These are phyloP conservation scores for Elasticomyces elasticus DNA, from an alignment of 495 filamentous ascomycete species.

Conservation along the genomic window DNA sequence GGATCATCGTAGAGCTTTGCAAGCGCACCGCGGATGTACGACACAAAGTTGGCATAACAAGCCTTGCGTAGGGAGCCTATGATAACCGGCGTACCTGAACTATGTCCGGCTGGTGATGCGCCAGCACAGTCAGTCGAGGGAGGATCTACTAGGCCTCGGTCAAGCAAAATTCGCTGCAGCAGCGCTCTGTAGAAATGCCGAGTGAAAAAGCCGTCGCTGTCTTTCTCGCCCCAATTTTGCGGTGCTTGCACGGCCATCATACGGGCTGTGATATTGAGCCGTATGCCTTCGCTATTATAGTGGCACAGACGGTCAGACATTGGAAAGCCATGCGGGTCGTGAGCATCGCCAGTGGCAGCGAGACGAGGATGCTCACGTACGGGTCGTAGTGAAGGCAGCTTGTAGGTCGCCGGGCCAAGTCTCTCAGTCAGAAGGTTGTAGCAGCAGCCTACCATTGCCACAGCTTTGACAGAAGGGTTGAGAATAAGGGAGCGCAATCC, in stretches of 20 bases:
- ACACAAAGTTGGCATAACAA: slow-evolving; percentile 64
- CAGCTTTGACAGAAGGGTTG: slow-evolving; percentile 72
- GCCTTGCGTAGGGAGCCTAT: slow-evolving; percentile 75
- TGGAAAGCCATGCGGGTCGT: slow-evolving; percentile 84
- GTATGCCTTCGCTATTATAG: slow-evolving; percentile 50
- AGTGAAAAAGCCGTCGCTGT: slow-evolving; percentile 81
- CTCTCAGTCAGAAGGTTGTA: slow-evolving; percentile 93
- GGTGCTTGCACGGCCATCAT: slow-evolving; percentile 97
- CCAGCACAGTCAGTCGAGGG: slow-evolving; percentile 39
- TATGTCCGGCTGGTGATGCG: slow-evolving; percentile 25
- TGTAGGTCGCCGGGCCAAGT: slow-evolving; percentile 75
- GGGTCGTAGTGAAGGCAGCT: slow-evolving; percentile 55
- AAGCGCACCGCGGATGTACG: slow-evolving; percentile 73
- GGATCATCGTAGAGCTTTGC: slow-evolving; percentile 50
- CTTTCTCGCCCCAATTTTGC: slow-evolving; percentile 71
- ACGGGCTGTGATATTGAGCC: slow-evolving; percentile 87
- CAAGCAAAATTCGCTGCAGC: slow-evolving; percentile 79
- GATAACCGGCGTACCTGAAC: slow-evolving; percentile 58
- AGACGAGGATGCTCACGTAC: slow-evolving; percentile 46
- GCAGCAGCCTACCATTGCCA: slow-evolving; percentile 94
- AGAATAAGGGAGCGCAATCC: slow-evolving; percentile 74
- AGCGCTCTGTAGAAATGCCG: slow-evolving; percentile 89
- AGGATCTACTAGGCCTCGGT: slow-evolving; percentile 59
- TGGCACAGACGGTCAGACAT: slow-evolving; percentile 67
- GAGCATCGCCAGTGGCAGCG: slow-evolving; percentile 44